phyloP scores from a whole-genome alignment of 2,329 filamentous ascomycete species.

The Ascochyta pisi region DNA sequence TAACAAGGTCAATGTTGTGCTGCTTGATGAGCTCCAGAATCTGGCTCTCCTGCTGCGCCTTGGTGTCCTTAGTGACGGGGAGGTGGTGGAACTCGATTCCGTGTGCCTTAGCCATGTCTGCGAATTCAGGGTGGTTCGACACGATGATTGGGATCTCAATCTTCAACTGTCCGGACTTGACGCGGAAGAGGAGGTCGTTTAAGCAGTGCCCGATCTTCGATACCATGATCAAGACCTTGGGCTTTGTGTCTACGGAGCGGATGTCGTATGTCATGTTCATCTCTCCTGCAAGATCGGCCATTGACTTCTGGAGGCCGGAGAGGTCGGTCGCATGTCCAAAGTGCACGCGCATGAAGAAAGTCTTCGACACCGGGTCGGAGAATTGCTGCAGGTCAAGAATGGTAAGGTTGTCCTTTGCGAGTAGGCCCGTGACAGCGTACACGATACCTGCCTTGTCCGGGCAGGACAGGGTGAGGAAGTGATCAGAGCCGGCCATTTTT shows the following conservation, averaged over 20 bases:
- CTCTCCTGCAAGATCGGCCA: constrained; percentile 66
- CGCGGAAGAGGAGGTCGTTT: constrained; percentile 82
- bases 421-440: constrained; percentile 80
- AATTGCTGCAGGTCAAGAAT: constrained; percentile 87
- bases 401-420: constrained; percentile 76
- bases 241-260: constrained; percentile 71
- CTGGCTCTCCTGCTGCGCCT: constrained; percentile 72
- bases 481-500: constrained; percentile 41
- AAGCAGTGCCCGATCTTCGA: constrained; percentile 88
- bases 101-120: constrained; percentile 72
- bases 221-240: constrained; percentile 84
- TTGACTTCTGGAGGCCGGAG: constrained; percentile 59
- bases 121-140: constrained; percentile 81
- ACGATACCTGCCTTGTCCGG: constrained; percentile 86
- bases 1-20: constrained; percentile 77
- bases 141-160: constrained; percentile 81
- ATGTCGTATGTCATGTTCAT: constrained; percentile 76
- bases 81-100: constrained; percentile 81
- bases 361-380: constrained; percentile 74
- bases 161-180: constrained; percentile 74
- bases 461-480: constrained; percentile 76
- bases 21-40: constrained; percentile 74
- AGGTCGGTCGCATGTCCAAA: constrained; percentile 67
- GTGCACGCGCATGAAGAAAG: constrained; percentile 89
- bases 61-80: constrained; percentile 80